These are phyloP conservation scores for Daldinia vernicosa DNA, from an alignment of 495 filamentous ascomycete species.

Conservation along the genomic window DNA sequence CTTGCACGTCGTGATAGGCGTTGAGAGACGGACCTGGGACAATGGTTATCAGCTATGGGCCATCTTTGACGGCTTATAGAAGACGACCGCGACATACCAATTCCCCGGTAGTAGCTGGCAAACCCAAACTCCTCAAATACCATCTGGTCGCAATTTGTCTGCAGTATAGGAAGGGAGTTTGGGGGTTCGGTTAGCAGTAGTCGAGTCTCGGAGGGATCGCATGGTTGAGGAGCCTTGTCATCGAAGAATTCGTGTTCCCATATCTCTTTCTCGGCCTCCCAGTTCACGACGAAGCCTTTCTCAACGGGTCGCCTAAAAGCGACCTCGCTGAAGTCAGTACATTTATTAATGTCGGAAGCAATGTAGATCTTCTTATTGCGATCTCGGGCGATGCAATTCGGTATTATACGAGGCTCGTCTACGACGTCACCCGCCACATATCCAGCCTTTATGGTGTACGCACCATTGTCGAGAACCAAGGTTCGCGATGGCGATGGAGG, in stretches of 20 bases:
- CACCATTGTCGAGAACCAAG: constrained; percentile 93
- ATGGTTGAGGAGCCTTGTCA: constrained; percentile 69
- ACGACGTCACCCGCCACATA: constrained; percentile 63
- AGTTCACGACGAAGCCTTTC: constrained; percentile 94
- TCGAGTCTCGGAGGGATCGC: constrained; percentile 81
- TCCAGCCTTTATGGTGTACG: constrained; percentile 91
- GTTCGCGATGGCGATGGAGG: constrained; percentile 68
- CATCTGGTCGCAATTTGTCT: constrained; percentile 93
- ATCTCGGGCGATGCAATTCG: constrained; percentile 87
- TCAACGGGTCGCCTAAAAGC: constrained; percentile 90
- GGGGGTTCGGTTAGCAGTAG: constrained; percentile 89
- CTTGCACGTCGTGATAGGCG: constrained; percentile 81
- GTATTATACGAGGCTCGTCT: constrained; percentile 74
- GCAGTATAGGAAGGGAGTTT: constrained; percentile 81
- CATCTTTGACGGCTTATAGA: background rate
- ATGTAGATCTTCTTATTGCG: constrained; percentile 81
- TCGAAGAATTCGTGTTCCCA: constrained; percentile 94
- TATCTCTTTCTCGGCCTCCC: constrained; percentile 94
- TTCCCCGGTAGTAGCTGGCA: constrained; percentile 77
- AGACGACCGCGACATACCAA: constrained; percentile 60
- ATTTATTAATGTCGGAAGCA: constrained; percentile 79
- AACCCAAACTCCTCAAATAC: constrained; percentile 99
- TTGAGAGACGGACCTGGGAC: constrained; percentile 69
- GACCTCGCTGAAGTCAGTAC: constrained; percentile 89
- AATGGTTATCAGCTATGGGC: constrained; percentile 2